Evolutionary conservation across 495 filamentous ascomycete species (phyloP).

Genomic region (Bathelium albidoporum): DNA sequence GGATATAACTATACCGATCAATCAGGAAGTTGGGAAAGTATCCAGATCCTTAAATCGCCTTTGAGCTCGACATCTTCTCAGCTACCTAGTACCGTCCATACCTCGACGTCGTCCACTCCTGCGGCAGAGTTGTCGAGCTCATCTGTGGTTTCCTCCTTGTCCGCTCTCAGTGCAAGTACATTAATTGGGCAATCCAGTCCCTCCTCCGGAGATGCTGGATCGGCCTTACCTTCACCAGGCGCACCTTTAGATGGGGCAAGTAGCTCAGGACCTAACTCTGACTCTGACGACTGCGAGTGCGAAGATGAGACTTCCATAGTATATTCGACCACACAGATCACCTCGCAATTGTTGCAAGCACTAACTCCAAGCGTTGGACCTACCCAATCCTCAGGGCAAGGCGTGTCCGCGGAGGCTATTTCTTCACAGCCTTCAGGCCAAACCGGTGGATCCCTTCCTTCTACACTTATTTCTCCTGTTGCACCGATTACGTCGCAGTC

Average conservation of each 20-base stretch:
- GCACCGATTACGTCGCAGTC: neutral
- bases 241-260: neutral
- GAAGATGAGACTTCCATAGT: neutral
- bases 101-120: neutral
- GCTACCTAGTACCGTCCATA: neutral
- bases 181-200: neutral
- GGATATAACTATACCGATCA: conserved; percentile 60
- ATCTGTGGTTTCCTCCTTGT: neutral
- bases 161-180: neutral
- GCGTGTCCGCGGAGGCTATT: neutral
- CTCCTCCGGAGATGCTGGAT: neutral
- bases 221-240: neutral
- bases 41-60: conserved; percentile 19
- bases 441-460: neutral
- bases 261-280: neutral
- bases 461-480: neutral
- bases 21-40: conserved; percentile 39
- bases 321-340: neutral
- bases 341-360: neutral
- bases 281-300: neutral
- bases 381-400: neutral
- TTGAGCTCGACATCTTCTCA: neutral
- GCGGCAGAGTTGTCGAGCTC: neutral
- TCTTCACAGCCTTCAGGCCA: neutral
- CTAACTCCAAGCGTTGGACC: neutral